phyloP scores from a whole-genome alignment of 2,329 filamentous ascomycete genomes.

The Penicillium sp. region DNA sequence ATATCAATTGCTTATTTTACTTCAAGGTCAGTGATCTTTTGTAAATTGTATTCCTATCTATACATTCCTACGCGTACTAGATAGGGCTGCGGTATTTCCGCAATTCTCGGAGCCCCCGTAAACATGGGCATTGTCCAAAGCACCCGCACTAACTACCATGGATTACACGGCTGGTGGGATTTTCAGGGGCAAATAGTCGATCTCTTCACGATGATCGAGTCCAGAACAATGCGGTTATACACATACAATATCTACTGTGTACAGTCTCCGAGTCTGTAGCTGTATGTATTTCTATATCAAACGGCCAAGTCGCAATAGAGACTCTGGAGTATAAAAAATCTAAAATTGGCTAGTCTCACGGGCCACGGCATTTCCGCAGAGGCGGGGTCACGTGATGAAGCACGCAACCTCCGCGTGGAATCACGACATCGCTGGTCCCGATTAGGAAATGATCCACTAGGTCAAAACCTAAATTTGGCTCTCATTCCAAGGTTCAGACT shows the following conservation, averaged over 20 bases:
- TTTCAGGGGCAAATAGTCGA: slow-evolving; percentile 21
- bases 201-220: neutral
- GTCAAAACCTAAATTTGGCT: slow-evolving; percentile 2
- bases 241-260: too few species aligned
- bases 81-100: neutral
- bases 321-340: slow-evolving; percentile 2
- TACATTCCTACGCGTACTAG: neutral
- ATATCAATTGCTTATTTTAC: too few species aligned
- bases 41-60: too few species aligned
- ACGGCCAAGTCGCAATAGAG: too few species aligned
- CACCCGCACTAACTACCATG: neutral
- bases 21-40: too few species aligned
- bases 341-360: neutral
- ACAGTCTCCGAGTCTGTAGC: too few species aligned
- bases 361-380: slow-evolving; percentile 3
- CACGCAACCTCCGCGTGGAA: slow-evolving; percentile 24
- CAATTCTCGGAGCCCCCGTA: neutral
- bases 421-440: slow-evolving; percentile 20
- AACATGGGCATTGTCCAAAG: neutral
- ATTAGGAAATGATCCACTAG: slow-evolving; percentile 8
- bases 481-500: neutral
- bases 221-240: too few species aligned
- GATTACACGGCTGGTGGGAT: slow-evolving; percentile 3
- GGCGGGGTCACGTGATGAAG: slow-evolving; percentile 18
- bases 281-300: too few species aligned